Conservation (phyloP, 768 basidiomycete genomes). For the Infundibulicybe gibba region DNA sequence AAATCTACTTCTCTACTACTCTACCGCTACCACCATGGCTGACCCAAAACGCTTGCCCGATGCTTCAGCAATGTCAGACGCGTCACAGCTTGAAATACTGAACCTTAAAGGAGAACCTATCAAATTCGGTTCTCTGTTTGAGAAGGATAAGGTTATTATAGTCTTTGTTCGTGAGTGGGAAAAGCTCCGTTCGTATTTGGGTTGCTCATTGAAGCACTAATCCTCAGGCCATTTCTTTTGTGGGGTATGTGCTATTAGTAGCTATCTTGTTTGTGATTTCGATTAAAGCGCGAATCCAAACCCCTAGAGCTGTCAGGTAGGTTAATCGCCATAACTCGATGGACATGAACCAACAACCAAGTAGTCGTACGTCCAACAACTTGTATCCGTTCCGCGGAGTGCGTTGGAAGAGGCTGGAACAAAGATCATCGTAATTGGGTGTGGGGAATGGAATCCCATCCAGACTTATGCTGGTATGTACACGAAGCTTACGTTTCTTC, state of each 20-base stretch:
- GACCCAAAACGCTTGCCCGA: constrained; percentile 27
- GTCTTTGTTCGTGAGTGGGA: constrained; percentile 55
- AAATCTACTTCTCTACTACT: too few species aligned
- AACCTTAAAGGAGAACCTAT: constrained; percentile 43
- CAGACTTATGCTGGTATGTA: constrained; percentile 42
- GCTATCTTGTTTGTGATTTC: neutral
- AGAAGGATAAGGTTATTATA: constrained; percentile 47
- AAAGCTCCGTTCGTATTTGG: neutral
- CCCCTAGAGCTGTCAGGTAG: constrained; percentile 39
- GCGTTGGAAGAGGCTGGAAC: constrained; percentile 34
- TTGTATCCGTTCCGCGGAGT: constrained; percentile 37
- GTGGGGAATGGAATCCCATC: constrained; percentile 55
- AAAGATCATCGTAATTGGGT: constrained; percentile 52
- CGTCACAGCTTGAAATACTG: constrained; percentile 35
- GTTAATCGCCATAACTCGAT: neutral
- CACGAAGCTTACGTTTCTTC: neutral
- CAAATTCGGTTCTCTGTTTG: constrained; percentile 49
- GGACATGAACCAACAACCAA: neutral
- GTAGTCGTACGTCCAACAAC: constrained; percentile 46
- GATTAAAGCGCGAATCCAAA: neutral
- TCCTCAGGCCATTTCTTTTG: constrained; percentile 61
- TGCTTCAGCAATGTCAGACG: constrained; percentile 26
- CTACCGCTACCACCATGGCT: neutral
- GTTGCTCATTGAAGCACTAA: neutral
- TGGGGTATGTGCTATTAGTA: constrained; percentile 37